Conservation (phyloP, 2,329 filamentous ascomycete species). For the Hymenoscyphus fructigenus region DNA sequence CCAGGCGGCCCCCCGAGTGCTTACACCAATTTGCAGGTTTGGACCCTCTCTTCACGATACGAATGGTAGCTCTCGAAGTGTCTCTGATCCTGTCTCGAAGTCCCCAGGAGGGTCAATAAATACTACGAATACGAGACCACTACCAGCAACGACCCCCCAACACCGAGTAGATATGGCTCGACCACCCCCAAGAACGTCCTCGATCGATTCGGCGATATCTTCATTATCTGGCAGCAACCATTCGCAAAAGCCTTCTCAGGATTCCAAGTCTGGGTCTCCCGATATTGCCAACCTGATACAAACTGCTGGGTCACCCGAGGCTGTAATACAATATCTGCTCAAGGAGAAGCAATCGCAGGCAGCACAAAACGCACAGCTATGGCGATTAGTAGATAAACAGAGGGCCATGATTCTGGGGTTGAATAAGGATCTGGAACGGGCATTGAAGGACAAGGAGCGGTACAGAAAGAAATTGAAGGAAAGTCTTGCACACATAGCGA, state of each 20-base stretch:
- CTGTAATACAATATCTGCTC: conserved; percentile 81
- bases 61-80: conserved; percentile 36
- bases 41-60: conserved; percentile 27
- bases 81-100: conserved; percentile 35
- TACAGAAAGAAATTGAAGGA: conserved; percentile 92
- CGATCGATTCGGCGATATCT: conserved; percentile 92
- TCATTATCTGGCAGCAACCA: conserved; percentile 63
- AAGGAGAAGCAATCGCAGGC: conserved; percentile 89
- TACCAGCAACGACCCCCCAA: conserved; percentile 32
- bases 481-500: conserved; percentile 45
- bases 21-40: conserved; percentile 22
- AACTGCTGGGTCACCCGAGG: conserved; percentile 84
- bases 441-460: conserved; percentile 90
- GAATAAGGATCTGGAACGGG: conserved; percentile 89
- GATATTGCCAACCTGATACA: conserved; percentile 80
- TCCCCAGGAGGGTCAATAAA: conserved; percentile 25
- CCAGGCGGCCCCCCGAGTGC: not conserved
- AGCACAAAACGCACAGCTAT: conserved; percentile 88
- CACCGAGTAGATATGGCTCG: conserved; percentile 34
- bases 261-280: conserved; percentile 51
- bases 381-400: conserved; percentile 96
- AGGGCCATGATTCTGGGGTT: conserved; percentile 88
- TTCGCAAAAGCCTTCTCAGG: conserved; percentile 57
- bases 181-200: conserved; percentile 68
- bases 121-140: conserved; percentile 24